phyloP scores from a whole-genome alignment of 73 alveolate genomes.

The Paramecium bursaria region DNA sequence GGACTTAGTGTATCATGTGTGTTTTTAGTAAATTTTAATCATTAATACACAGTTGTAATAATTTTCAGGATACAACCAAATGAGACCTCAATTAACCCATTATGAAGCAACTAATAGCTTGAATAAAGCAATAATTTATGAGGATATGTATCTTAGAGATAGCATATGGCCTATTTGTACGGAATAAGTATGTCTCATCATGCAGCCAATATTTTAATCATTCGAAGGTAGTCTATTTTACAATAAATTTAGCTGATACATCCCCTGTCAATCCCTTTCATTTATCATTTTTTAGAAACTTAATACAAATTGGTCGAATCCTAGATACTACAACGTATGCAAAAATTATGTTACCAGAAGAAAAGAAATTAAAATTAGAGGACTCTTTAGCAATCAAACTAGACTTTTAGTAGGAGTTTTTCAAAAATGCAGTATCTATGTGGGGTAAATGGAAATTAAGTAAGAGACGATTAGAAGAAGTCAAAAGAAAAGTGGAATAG shows the following conservation, averaged over 20 bases:
- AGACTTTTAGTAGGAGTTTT: too few relatives aligned
- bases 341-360: too few relatives aligned
- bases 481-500: too few relatives aligned
- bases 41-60: neutral
- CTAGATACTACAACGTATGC: neutral
- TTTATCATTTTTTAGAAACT: slow-evolving; percentile 7
- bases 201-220: slow-evolving; percentile 26
- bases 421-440: too few relatives aligned
- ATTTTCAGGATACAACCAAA: neutral
- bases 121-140: neutral
- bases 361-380: too few relatives aligned
- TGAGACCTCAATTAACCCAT: slow-evolving; percentile 5
- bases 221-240: slow-evolving; percentile 22
- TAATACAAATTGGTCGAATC: slow-evolving; percentile 8
- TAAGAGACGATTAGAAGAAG: too few relatives aligned
- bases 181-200: slow-evolving; percentile 2
- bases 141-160: slow-evolving; percentile 19
- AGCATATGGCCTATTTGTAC: neutral
- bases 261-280: neutral
- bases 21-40: neutral
- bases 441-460: too few relatives aligned
- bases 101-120: neutral
- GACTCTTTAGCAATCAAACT: too few relatives aligned
- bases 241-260: too few relatives aligned
- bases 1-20: slow-evolving; percentile 29